These are phyloP conservation scores for Phragmites australis DNA, from an alignment of 176 grass and related monocot genomes.

Conservation along the genomic window DNA sequence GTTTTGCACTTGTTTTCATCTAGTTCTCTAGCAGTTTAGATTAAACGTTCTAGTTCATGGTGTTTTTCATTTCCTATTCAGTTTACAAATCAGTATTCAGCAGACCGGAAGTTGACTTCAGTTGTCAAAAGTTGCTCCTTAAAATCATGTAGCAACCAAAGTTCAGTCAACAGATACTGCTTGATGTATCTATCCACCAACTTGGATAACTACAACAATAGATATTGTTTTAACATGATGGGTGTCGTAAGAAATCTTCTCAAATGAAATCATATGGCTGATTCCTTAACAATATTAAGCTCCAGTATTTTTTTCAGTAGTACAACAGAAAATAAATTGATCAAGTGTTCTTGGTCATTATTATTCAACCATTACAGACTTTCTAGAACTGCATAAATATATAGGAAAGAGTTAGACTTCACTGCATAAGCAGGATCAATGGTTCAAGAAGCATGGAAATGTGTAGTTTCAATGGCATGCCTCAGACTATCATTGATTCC, in stretches of 20 bases:
- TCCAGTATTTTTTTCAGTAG: conserved; percentile 2
- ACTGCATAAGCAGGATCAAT: conserved; percentile 1
- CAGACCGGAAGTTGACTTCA: background rate
- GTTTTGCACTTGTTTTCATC: conserved; percentile 17
- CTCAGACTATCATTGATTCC: background rate
- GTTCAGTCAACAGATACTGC: background rate
- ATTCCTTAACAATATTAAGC: background rate
- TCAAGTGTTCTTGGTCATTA: background rate
- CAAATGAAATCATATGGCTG: conserved; percentile 25
- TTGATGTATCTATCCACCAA: background rate
- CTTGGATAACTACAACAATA: conserved; percentile 6
- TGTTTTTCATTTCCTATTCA: conserved; percentile 7
- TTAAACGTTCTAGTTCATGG: background rate
- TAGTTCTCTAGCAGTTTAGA: conserved; percentile 7
- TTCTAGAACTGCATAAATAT: conserved; percentile 5
- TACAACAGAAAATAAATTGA: background rate
- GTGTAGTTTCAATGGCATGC: background rate
- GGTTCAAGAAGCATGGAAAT: conserved; percentile 17
- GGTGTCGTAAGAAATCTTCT: background rate
- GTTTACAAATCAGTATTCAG: conserved; percentile 16
- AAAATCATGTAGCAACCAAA: background rate
- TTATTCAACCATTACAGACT: background rate
- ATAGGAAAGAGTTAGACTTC: conserved; percentile 14
- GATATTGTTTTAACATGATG: conserved; percentile 1
- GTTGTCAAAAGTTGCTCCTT: background rate